Base-by-base conservation (phyloP, 1,284 basidiomycete species). In the Leccinum fuscescens region DNA sequence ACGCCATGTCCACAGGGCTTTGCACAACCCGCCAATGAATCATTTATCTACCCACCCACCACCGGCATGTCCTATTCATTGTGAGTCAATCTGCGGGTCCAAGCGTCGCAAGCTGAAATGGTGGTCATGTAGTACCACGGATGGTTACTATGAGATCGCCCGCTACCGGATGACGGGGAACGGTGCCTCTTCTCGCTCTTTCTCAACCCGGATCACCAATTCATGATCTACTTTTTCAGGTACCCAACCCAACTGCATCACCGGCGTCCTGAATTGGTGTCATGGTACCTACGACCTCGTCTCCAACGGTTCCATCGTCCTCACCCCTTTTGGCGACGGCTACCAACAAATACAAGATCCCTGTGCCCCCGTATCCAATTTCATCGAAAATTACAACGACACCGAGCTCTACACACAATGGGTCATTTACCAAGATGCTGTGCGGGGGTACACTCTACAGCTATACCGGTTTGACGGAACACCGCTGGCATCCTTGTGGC, bases 331-430 rank as follows among this genome's bases (percentile, higher is more conserved):
- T 65, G 82, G 79, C 14, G 94, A 97, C 72, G 94, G 94, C 14
- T 92, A 85, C 76, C 92, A 96, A 72, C 93, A 95, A 78, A 84
- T 96, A 53, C 93, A 98, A 79, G 89, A 95, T 67, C 87, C 92
- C 0, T 98, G 95, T 70, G 90, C 89, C 1, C 90, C 93, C 4
- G 79, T 83, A 6, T 93, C 93, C 29, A 93, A 94, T 74, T 87
- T 94, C 71, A 84, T 96, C 69, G 87, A 93, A 69, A 77, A 80
- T 60, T 96, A 93, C 82, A 89, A 92, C 77, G 69, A 82, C 65
- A 88, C 78, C 17, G 74, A 78, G 42, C 68, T 80, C 50, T 79
- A 78, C 67, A 5, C 57, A 33, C 55, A 50, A 7, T 82, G 79
- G 78, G 62, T 57, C 4, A 79, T 82, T 60, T 73, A 72, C 61